Percentiles rank a stretch among this genome's conserved stretches.
phyloP scores from a whole-genome alignment of 2,329 filamentous ascomycete genomes.

The Aureobasidium zeae region DNA sequence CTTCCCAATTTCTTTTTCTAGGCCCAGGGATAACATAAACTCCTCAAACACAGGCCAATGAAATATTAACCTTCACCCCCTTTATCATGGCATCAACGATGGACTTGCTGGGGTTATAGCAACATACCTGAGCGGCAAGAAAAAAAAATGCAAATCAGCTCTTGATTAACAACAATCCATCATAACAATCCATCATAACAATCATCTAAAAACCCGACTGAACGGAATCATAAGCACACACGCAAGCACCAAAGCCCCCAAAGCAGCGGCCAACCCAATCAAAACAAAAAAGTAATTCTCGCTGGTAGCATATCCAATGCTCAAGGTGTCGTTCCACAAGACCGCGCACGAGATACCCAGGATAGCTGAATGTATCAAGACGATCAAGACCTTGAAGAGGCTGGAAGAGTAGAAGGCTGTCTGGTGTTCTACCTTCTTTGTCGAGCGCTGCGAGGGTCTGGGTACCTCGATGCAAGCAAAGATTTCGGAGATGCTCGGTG shows the following conservation, averaged over 20 bases:
- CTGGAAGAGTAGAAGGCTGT: slow-evolving; percentile 1
- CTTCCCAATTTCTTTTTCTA: too few relatives aligned
- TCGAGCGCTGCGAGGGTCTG: not conserved
- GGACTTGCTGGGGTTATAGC: too few relatives aligned
- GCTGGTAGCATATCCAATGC: not conserved
- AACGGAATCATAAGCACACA: not conserved
- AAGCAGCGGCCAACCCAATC: not conserved
- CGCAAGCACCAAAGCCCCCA: not conserved
- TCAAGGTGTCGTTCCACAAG: not conserved
- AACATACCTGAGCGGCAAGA: too few relatives aligned
- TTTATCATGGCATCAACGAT: too few relatives aligned
- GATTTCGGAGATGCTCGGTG: not conserved
- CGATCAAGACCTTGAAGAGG: not conserved
- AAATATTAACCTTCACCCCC: too few relatives aligned
- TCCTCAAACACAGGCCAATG: too few relatives aligned
- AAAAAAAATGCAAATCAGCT: too few relatives aligned
- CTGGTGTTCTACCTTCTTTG: not conserved
- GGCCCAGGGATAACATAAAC: too few relatives aligned
- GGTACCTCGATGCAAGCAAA: slow-evolving; percentile 1
- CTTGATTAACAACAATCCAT: too few relatives aligned
- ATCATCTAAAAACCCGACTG: slow-evolving; percentile 1
- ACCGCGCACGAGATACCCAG: not conserved
- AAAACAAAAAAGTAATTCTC: slow-evolving; percentile 5
- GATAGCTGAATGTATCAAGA: not conserved
- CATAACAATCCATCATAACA: too few relatives aligned